Percentiles rank a stretch among this genome's conserved stretches.
phyloP scores from a whole-genome alignment of 176 grass and related monocot species.

The Oryza australiensis region DNA sequence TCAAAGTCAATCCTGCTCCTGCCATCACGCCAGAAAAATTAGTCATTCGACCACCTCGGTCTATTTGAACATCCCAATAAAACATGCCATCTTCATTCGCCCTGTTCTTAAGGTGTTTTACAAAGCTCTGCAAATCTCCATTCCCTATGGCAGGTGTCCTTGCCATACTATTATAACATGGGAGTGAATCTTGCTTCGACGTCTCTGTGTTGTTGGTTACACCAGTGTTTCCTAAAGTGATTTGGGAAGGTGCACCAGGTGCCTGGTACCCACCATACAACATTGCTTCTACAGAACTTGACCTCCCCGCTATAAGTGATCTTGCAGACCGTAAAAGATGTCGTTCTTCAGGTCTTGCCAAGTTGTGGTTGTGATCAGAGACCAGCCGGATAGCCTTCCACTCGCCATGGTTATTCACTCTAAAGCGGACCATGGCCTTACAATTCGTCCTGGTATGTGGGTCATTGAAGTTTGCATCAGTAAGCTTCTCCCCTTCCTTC shows the following conservation, averaged over 20 bases:
- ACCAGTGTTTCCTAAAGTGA: slow-evolving; percentile 32
- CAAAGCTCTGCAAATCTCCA: slow-evolving; percentile 58
- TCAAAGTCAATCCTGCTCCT: slow-evolving; percentile 70
- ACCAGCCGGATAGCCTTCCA: slow-evolving; percentile 74
- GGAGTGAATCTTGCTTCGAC: slow-evolving; percentile 40
- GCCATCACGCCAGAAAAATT: slow-evolving; percentile 87
- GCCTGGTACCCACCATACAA: slow-evolving; percentile 53
- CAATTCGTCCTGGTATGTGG: slow-evolving; percentile 80
- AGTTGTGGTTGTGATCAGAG: slow-evolving; percentile 76
- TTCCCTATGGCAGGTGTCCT: slow-evolving; percentile 31
- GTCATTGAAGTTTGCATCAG: slow-evolving; percentile 61
- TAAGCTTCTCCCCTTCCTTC: slow-evolving; percentile 72
- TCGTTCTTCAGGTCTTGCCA: slow-evolving; percentile 67
- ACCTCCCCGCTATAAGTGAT: slow-evolving; percentile 71
- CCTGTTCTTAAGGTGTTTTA: slow-evolving; percentile 62
- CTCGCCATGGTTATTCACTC: slow-evolving; percentile 59
- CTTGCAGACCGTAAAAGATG: slow-evolving; percentile 72
- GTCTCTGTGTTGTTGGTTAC: slow-evolving; percentile 34
- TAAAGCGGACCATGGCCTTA: slow-evolving; percentile 78
- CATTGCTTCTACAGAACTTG: slow-evolving; percentile 53
- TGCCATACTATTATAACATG: slow-evolving; percentile 14
- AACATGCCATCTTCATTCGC: slow-evolving; percentile 71
- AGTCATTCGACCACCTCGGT: slow-evolving; percentile 52
- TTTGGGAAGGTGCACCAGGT: slow-evolving; percentile 33
- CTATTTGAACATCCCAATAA: slow-evolving; percentile 78